Base-by-base conservation (phyloP, 352 stramenopile species). In the Globisporangium uncinulatum region DNA sequence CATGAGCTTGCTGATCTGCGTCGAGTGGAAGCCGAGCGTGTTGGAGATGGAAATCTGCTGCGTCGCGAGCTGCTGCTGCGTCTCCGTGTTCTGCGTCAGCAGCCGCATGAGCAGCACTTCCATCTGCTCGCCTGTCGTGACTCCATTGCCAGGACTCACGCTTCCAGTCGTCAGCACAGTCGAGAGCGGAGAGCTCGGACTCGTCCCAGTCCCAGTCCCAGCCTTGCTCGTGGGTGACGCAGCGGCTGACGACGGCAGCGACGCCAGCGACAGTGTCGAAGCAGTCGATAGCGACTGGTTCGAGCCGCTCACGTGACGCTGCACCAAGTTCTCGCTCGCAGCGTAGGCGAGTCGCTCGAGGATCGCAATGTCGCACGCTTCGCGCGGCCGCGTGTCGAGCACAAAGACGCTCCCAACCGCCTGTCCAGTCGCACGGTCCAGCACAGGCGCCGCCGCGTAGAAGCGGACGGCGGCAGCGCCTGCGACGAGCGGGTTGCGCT, bases 391-490 rank as follows among this genome's bases (percentile, higher is more conserved):
- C 29, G 79, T 89, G 57, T 94, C 84, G 11, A 94, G 60, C n/a
- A 94, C 84, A 61, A 94, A 94, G 29, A 94, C 79, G 29, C 70
- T 89, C 4, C 84, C 84, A 6, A 94, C 51, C 45, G 71, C 75
- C 53, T 86, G 68, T 3, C 81, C 82, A 6, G 72, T 79, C 44
- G 69, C 68, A 1, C 63, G 75, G 50, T 87, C 73, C 13, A 92
- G 50, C 52, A 94, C 87, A 5, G 84, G 84, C 14, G 80, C 84
- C 17, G 76, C 69, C 5, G 95, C 95, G 70, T 98, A 98, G 63
- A 98, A 98, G n/a, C 94, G 85, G 37, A 98, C 86, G 48, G 86
- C 73, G 5, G 92, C 86, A 31, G 77, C 74, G 19, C 92, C 91
- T 1, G 79, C 89, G 1, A 98, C 92, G 2, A 98, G 76, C 43